These are phyloP conservation scores for Eucalyptus erythrocorys DNA, from an alignment of 345 rosid species.

Conservation along the genomic window DNA sequence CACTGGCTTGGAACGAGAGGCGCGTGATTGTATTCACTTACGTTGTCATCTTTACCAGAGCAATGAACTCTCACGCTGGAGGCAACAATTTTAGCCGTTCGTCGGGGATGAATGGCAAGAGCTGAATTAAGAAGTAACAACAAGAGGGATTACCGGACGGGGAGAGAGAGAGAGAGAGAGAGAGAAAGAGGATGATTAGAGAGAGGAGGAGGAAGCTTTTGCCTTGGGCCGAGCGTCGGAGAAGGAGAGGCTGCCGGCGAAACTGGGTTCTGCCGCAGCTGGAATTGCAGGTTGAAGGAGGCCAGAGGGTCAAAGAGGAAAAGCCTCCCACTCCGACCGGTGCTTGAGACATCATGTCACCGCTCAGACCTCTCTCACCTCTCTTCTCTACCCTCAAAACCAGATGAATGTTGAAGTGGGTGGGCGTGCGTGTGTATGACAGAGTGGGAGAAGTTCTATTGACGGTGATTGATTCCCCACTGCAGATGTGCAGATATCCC, in stretches of 20 bases:
- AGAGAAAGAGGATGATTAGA: background rate
- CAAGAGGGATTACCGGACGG: background rate
- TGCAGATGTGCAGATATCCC: background rate
- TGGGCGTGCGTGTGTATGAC: background rate
- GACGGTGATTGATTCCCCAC: background rate
- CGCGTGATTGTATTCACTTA: background rate
- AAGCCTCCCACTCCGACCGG: background rate
- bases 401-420: background rate
- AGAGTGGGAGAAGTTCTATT: background rate
- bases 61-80: conserved; percentile 11
- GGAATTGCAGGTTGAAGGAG: background rate
- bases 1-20: background rate
- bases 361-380: background rate
- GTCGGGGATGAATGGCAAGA: background rate
- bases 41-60: conserved; percentile 22
- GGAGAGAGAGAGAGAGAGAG: background rate
- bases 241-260: background rate
- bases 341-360: background rate
- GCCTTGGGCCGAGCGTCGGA: background rate
- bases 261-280: background rate
- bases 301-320: background rate
- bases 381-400: background rate
- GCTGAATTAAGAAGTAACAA: background rate
- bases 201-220: background rate
- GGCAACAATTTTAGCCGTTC: background rate